These are phyloP conservation scores for Funneliformis mosseae DNA, from an alignment of 192 early-diverging fungal species.

Conservation along the genomic window DNA sequence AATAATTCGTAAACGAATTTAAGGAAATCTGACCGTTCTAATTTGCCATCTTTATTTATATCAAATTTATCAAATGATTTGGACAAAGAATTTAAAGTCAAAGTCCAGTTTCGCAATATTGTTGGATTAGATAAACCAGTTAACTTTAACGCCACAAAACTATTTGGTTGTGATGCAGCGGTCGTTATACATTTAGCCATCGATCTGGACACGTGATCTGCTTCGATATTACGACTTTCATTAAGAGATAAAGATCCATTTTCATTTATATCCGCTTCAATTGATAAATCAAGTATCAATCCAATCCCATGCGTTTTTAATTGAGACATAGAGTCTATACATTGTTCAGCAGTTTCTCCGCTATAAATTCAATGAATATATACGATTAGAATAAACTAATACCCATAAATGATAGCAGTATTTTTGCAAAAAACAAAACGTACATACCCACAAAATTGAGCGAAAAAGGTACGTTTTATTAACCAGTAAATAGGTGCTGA, in stretches of 20 bases:
- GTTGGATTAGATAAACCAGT: slow-evolving; percentile 80
- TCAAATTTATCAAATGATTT: slow-evolving; percentile 49
- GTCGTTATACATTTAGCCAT: slow-evolving; percentile 76
- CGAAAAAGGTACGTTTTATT: slow-evolving; percentile 87
- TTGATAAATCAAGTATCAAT: slow-evolving; percentile 84
- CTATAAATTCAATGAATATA: slow-evolving; percentile 51
- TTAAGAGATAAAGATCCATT: slow-evolving; percentile 47
- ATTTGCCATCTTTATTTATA: slow-evolving; percentile 40
- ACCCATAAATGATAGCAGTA: neutral
- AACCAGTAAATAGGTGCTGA: slow-evolving; percentile 60
- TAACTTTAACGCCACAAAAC: slow-evolving; percentile 87
- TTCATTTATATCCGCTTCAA: slow-evolving; percentile 83
- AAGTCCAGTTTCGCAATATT: slow-evolving; percentile 74
- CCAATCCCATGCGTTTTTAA: slow-evolving; percentile 69
- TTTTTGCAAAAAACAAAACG: neutral
- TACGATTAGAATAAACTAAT: neutral
- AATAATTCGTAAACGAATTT: slow-evolving; percentile 41
- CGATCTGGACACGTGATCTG: slow-evolving; percentile 67
- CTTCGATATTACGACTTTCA: slow-evolving; percentile 54
- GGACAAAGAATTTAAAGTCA: slow-evolving; percentile 50
- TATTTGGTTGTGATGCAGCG: slow-evolving; percentile 62
- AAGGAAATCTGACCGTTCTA: slow-evolving; percentile 41
- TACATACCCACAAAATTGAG: slow-evolving; percentile 81
- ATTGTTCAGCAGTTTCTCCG: slow-evolving; percentile 84
- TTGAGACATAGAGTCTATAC: slow-evolving; percentile 76